A percentile compares a stretch with the other conserved stretches of the same genome.
These are phyloP conservation scores for Catunica adiposa DNA, from an alignment of 2,329 filamentous ascomycete genomes.

Conservation along the genomic window DNA sequence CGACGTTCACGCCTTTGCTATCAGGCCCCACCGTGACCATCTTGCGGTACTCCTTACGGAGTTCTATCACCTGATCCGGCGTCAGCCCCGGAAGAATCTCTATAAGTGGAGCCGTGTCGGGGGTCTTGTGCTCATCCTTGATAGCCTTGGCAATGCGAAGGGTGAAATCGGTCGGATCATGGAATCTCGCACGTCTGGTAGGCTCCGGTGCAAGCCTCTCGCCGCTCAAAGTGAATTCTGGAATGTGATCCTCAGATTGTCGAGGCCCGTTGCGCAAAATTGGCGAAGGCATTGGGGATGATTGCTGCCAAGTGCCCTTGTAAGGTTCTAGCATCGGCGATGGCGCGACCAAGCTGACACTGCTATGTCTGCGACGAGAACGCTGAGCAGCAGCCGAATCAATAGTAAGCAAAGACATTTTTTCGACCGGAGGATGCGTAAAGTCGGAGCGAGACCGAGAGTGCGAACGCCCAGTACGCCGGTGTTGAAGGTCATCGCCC, in stretches of 20 bases:
- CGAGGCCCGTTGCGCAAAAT: constrained; percentile 26
- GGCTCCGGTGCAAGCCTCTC: constrained; percentile 4
- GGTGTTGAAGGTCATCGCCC: constrained; percentile 4
- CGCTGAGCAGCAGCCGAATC: constrained; percentile 21
- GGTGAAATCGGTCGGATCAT: constrained; percentile 69
- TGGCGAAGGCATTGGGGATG: constrained; percentile 86
- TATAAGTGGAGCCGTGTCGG: constrained; percentile 56
- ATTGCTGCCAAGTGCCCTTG: constrained; percentile 81
- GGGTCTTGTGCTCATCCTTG: constrained; percentile 41
- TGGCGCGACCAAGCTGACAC: constrained; percentile 32
- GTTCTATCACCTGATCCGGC: constrained; percentile 72
- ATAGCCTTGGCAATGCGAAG: constrained; percentile 60
- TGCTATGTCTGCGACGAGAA: constrained; percentile 21
- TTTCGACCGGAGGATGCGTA: constrained; percentile 27
- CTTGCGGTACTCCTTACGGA: constrained; percentile 80
- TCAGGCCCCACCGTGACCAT: constrained; percentile 63
- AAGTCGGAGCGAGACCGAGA: constrained; percentile 11
- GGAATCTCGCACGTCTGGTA: constrained; percentile 52
- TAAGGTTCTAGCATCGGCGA: constrained; percentile 87
- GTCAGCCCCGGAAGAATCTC: constrained; percentile 72
- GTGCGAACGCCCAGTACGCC: constrained; percentile 2
- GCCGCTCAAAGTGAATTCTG: constrained; percentile 30
- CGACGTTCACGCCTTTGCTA: constrained; percentile 65
- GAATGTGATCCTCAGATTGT: constrained; percentile 12
- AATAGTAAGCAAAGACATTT: constrained; percentile 38